Evolutionary conservation across 768 basidiomycete genomes (phyloP).

Genomic region (Leccinum aurantiacum): DNA sequence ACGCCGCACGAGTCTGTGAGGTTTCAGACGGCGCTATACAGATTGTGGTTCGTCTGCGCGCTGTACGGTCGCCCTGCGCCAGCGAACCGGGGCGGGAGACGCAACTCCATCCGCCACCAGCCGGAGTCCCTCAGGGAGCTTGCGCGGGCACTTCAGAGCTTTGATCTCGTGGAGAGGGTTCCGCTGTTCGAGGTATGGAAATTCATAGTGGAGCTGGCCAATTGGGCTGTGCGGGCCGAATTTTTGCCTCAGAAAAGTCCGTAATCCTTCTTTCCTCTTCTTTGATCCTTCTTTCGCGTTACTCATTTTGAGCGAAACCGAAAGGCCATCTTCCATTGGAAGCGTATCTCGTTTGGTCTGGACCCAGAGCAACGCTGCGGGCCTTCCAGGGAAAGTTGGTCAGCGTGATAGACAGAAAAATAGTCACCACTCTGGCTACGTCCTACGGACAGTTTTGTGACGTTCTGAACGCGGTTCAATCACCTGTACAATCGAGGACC

Average conservation of each 20-base stretch:
- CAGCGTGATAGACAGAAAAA: conserved; percentile 9
- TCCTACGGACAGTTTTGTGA: conserved; percentile 15
- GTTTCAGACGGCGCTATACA: background rate
- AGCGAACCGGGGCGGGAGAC: background rate
- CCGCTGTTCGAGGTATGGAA: conserved; percentile 11
- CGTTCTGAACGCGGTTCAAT: background rate
- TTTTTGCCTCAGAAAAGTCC: background rate
- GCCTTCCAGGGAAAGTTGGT: conserved; percentile 14
- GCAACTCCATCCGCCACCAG: background rate
- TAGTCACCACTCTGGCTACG: conserved; percentile 1
- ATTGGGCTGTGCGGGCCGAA: background rate
- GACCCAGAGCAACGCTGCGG: conserved; percentile 6
- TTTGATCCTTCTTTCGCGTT: background rate
- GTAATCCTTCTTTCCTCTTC: background rate
- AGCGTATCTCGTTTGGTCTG: conserved; percentile 18
- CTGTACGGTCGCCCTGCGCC: background rate
- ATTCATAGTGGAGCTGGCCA: background rate
- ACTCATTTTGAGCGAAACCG: background rate
- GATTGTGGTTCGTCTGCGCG: background rate
- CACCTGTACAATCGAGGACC: background rate
- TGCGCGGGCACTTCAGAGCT: background rate
- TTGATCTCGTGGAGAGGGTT: background rate
- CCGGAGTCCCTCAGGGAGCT: background rate
- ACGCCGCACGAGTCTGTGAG: background rate
- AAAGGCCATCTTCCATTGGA: conserved; percentile 3